Evolutionary conservation across 106 monocot genomes (phyloP).

Genomic region (Hemerocallis citrina): DNA sequence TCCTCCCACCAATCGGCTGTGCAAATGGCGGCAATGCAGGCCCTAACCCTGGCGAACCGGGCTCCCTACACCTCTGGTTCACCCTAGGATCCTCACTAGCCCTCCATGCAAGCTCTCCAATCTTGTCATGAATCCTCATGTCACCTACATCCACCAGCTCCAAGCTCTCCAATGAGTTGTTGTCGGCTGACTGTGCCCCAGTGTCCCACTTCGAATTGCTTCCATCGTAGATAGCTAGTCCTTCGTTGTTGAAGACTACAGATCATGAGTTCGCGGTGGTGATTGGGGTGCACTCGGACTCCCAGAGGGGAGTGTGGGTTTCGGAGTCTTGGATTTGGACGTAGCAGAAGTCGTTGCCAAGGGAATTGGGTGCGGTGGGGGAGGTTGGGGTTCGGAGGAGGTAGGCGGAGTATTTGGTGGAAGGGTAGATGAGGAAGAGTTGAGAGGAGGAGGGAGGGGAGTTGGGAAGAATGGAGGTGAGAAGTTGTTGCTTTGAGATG

Average conservation of each 20-base stretch:
- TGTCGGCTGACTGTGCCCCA: conserved; percentile 21
- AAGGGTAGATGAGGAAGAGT: conserved; percentile 41
- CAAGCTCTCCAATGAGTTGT: conserved; percentile 18
- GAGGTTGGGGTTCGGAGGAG: conserved; percentile 26
- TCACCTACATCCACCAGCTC: conserved; percentile 54
- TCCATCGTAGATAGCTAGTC: conserved; percentile 56
- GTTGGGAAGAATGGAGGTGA: conserved; percentile 28
- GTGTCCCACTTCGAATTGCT: conserved; percentile 33
- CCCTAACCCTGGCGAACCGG: conserved; percentile 32
- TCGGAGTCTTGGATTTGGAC: conserved; percentile 28
- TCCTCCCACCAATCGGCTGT: conserved; percentile 4
- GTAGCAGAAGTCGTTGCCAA: conserved; percentile 56
- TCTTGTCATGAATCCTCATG: conserved; percentile 35
- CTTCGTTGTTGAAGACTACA: conserved; percentile 27
- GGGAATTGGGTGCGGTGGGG: conserved; percentile 33
- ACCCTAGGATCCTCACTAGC: conserved; percentile 41
- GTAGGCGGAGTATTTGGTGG: conserved; percentile 44
- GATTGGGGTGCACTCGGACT: conserved; percentile 47
- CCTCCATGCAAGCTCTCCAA: conserved; percentile 47
- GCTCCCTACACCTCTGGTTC: conserved; percentile 29
- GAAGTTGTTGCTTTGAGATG: conserved; percentile 30
- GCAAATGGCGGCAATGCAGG: conserved; percentile 37
- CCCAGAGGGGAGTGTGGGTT: conserved; percentile 25
- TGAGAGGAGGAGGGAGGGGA: conserved; percentile 11
- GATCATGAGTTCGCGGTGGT: conserved; percentile 41